Evolutionary conservation across 2,329 filamentous ascomycete genomes (phyloP).

Genomic region (Fusarium solani-melongenae): DNA sequence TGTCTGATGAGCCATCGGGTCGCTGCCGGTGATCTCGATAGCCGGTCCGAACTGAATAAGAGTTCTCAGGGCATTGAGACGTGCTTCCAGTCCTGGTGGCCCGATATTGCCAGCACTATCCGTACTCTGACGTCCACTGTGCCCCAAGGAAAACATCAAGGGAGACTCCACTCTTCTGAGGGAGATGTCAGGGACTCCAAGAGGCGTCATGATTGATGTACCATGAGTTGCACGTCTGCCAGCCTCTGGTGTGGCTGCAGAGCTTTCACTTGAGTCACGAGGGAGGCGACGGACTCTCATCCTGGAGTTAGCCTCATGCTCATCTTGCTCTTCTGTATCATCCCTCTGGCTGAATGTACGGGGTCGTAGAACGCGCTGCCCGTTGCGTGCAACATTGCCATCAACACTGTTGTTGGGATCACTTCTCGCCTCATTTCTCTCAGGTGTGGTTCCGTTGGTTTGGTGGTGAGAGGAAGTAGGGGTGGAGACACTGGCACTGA

Average conservation of each 20-base stretch:
- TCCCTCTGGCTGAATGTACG: neutral
- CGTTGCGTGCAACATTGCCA: neutral
- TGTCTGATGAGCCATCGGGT: constrained; percentile 6
- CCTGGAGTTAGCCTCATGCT: neutral
- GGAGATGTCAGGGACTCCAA: neutral
- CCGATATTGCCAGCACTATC: neutral
- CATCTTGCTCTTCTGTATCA: neutral
- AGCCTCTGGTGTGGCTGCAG: neutral
- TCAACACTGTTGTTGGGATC: neutral
- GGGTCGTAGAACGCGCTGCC: neutral
- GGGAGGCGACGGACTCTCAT: neutral
- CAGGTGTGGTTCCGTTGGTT: neutral
- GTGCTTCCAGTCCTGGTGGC: neutral
- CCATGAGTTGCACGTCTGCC: neutral
- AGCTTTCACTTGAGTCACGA: neutral
- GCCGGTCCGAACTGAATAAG: constrained; percentile 2
- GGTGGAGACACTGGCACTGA: neutral
- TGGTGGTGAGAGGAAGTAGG: neutral
- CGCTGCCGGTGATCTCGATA: neutral
- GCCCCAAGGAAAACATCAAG: neutral
- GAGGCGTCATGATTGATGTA: neutral
- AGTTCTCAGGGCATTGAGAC: neutral
- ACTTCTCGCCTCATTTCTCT: neutral
- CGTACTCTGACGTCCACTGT: neutral
- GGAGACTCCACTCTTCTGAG: neutral